These are phyloP conservation scores for Zostera marina DNA, from an alignment of 116 monocot species.

Conservation along the genomic window DNA sequence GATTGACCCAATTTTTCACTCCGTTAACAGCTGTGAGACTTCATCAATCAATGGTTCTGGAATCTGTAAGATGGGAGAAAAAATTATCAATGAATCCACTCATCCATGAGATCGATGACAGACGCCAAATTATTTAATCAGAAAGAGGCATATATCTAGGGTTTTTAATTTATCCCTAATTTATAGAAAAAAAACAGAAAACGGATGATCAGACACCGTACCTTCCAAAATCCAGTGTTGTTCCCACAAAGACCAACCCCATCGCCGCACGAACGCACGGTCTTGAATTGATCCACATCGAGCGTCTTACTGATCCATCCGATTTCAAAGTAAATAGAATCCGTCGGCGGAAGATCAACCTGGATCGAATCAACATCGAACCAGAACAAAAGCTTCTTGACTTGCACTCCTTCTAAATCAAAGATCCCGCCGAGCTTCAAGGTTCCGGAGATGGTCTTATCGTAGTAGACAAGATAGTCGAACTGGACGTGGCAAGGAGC, in stretches of 20 bases:
- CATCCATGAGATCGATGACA: background rate
- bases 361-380: conserved; percentile 48
- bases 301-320: conserved; percentile 19
- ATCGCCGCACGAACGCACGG: conserved; percentile 10
- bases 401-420: conserved; percentile 53
- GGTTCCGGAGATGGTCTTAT: conserved; percentile 15
- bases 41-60: conserved; percentile 7
- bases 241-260: background rate
- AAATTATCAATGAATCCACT: background rate
- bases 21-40: background rate
- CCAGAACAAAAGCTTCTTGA: conserved; percentile 60
- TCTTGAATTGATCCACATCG: conserved; percentile 7
- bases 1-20: background rate
- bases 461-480: conserved; percentile 54
- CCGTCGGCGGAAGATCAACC: conserved; percentile 48
- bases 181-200: background rate
- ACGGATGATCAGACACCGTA: background rate
- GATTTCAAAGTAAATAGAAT: conserved; percentile 17
- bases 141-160: background rate
- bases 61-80: conserved; percentile 2
- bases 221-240: background rate
- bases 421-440: conserved; percentile 42
- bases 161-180: too few relatives aligned
- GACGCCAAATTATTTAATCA: background rate
- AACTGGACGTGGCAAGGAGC: conserved; percentile 54